Base-by-base conservation (phyloP, 2,329 filamentous ascomycete species). In the Hysterium pulicare region DNA sequence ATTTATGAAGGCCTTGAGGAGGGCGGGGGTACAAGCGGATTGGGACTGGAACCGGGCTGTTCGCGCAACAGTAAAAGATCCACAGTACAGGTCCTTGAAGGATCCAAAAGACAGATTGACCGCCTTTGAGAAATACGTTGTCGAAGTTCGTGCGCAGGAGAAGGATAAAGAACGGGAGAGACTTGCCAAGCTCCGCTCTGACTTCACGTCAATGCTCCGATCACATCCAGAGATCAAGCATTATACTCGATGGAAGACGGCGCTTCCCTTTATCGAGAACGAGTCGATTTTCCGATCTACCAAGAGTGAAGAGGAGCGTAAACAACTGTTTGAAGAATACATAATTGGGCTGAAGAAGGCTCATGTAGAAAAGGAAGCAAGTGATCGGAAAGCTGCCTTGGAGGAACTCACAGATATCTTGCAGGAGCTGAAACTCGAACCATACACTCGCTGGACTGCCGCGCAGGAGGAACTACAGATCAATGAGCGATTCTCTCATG, bases 211-310 rank as follows among this genome's bases (percentile, higher is more conserved):
- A 42, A 98, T 98, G 93, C 79, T 98, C 53, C 89, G 86, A 70
- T 90, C 90, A 53, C 91, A 98, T 67, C 90, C 90, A 47, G 93
- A 98, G 68, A 97, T 98, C 69, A 93, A 90, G 68, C 83, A 96
- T 66, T 28, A 28, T 96, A 94, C 68, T 96, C 91, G 32, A 86
- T 90, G 48, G 98, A 95, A 90, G 77, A 96, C 89, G 13, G 93
- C 91, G 40, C 84, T 88, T 38, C 89, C 90, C 8, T 94, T 96
- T 51, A 89, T 98, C 49, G 89, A 97, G 68, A 86, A 86, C 38
- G 93, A 98, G 74, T 93, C 89, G 36, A 93, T 95, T 46, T 98
- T 97, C 72, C 85, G 90, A 56, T 91, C 90, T 22, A 91, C 90
- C 33, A 86, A 86, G 55, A 80, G 91, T 62, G 93, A 98, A 56